These are phyloP conservation scores for Plasmodium coatneyi DNA, from an alignment of 169 alveolate genomes.

Conservation along the genomic window DNA sequence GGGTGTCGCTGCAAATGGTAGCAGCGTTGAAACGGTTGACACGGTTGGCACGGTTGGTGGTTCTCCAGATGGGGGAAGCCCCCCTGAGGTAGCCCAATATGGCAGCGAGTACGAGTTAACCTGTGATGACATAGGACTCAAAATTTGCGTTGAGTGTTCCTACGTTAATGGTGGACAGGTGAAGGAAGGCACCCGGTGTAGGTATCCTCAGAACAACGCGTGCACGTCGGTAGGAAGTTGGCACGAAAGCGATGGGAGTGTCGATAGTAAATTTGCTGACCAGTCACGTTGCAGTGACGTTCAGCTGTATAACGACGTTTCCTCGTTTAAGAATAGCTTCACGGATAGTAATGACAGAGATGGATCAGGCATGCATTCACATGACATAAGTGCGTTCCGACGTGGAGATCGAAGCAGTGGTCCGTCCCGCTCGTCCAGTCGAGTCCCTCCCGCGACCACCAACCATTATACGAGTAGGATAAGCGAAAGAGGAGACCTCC, in stretches of 20 bases:
- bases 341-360: neutral
- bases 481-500: neutral
- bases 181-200: neutral
- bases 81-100: neutral
- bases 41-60: neutral
- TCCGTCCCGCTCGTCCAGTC: neutral
- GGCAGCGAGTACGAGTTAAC: slow-evolving; percentile 46
- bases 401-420: neutral
- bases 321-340: slow-evolving; percentile 26
- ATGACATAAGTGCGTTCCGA: neutral
- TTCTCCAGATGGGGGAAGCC: neutral
- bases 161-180: slow-evolving; percentile 3
- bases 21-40: neutral
- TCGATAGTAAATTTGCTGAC: neutral
- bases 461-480: neutral
- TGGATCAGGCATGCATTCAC: neutral
- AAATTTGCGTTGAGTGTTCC: slow-evolving; percentile 55
- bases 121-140: slow-evolving; percentile 52
- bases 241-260: neutral
- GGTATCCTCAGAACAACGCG: neutral
- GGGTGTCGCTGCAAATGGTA: neutral
- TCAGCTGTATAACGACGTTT: neutral
- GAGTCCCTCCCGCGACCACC: neutral
- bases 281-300: neutral
- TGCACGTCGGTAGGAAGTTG: neutral